phyloP scores from a whole-genome alignment of 2,329 filamentous ascomycete species.

The Aspergillus melleus region DNA sequence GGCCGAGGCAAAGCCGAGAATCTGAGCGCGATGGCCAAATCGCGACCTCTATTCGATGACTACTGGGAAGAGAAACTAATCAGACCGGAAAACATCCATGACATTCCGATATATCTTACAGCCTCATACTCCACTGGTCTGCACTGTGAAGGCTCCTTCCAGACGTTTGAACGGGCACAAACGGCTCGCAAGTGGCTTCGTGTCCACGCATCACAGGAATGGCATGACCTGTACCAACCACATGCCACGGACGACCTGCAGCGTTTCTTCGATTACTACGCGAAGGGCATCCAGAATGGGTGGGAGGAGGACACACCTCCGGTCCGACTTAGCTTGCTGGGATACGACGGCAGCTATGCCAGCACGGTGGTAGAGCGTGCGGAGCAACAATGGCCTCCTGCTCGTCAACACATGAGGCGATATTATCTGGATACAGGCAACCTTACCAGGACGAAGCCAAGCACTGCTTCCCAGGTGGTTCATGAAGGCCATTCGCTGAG shows the following conservation, averaged over 20 bases:
- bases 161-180: constrained; percentile 14
- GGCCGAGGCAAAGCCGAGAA: no score
- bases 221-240: constrained; percentile 28
- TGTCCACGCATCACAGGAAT: constrained; percentile 28
- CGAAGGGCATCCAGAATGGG: neutral
- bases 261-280: constrained; percentile 15
- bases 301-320: constrained; percentile 7
- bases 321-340: constrained; percentile 6
- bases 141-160: constrained; percentile 23
- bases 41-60: no score
- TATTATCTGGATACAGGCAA: neutral
- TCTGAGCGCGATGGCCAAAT: no score
- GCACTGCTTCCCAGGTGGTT: no score
- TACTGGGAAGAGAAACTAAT: no score
- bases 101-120: constrained; percentile 24
- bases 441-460: no score
- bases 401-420: neutral
- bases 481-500: neutral
- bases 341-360: constrained; percentile 1
- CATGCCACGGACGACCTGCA: constrained; percentile 22
- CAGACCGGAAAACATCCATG: neutral
- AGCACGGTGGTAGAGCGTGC: neutral
- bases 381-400: neutral
- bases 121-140: constrained; percentile 25
- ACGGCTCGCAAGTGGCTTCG: constrained; percentile 10